These are phyloP conservation scores for Aeschynomene evenia DNA, from an alignment of 306 rosid species.

Conservation along the genomic window DNA sequence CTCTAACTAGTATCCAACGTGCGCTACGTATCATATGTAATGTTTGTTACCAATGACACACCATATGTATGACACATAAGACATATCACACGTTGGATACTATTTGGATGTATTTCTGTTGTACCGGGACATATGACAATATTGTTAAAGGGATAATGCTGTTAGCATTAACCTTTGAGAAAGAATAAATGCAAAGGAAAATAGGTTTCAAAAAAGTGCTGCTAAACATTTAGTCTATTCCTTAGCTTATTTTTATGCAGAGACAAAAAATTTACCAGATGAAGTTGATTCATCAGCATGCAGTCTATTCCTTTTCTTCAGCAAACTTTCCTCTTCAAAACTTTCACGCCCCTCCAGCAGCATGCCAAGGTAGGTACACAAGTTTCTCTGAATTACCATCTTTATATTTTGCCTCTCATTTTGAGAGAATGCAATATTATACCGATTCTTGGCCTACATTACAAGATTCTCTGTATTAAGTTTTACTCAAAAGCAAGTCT, in stretches of 20 bases:
- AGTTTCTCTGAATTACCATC: conserved; percentile 58
- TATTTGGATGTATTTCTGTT: no score
- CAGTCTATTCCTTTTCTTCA: conserved; percentile 30
- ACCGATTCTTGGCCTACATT: conserved; percentile 64
- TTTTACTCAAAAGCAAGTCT: conserved; percentile 2
- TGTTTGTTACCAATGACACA: no score
- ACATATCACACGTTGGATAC: no score
- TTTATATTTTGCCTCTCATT: conserved; percentile 59
- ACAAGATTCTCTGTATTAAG: conserved; percentile 13
- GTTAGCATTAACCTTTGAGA: not conserved
- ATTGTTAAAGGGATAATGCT: no score
- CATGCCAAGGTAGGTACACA: conserved; percentile 54
- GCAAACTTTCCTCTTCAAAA: conserved; percentile 65
- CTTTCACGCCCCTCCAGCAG: conserved; percentile 63
- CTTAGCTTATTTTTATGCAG: not conserved
- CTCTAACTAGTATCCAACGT: no score
- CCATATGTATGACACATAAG: no score
- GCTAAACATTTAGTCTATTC: not conserved
- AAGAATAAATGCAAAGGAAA: not conserved
- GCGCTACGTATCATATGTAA: no score
- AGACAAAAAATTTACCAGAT: conserved; percentile 49
- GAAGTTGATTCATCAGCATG: conserved; percentile 42
- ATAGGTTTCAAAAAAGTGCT: not conserved
- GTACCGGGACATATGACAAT: no score
- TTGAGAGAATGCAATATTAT: conserved; percentile 57